These are phyloP conservation scores for Ganoderma multipileum DNA, from an alignment of 1,284 basidiomycete genomes.

Conservation along the genomic window DNA sequence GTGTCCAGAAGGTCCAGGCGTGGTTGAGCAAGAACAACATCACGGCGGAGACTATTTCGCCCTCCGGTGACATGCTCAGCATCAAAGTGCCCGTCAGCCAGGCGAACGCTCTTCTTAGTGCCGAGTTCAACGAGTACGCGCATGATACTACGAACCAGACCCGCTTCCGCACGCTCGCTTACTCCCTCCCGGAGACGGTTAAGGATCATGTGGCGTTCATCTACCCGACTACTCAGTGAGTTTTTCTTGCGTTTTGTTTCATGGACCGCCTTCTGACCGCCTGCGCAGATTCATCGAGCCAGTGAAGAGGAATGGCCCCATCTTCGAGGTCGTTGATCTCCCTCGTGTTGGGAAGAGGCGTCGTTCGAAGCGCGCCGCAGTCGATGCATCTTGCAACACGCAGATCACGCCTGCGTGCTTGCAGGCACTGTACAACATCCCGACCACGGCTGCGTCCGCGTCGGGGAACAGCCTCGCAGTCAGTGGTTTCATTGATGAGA, in stretches of 20 bases:
- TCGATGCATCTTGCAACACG: constrained; percentile 41
- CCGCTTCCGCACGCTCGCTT: constrained; percentile 43
- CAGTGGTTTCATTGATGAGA: constrained; percentile 61
- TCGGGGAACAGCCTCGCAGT: constrained; percentile 58
- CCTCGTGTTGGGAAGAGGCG: constrained; percentile 22
- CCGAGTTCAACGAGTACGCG: constrained; percentile 44
- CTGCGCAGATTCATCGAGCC: constrained; percentile 22
- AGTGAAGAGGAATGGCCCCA: constrained; percentile 16
- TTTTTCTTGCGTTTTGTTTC: background rate
- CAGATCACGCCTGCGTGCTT: constrained; percentile 65
- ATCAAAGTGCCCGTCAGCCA: constrained; percentile 37
- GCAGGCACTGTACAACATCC: constrained; percentile 58
- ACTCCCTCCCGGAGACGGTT: constrained; percentile 44
- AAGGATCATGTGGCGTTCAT: constrained; percentile 43
- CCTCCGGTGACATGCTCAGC: constrained; percentile 34
- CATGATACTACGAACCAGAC: constrained; percentile 39
- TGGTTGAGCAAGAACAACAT: constrained; percentile 47
- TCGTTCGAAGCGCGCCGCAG: constrained; percentile 23
- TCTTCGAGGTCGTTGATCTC: constrained; percentile 22
- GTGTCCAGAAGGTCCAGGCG: constrained; percentile 42
- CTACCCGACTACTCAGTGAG: constrained; percentile 41
- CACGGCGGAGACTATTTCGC: constrained; percentile 36
- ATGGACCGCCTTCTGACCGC: background rate
- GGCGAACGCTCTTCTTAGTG: constrained; percentile 45
- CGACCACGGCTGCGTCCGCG: constrained; percentile 52